Conservation (phyloP, 2,329 filamentous ascomycete genomes). For the Escovopsis sp. region DNA sequence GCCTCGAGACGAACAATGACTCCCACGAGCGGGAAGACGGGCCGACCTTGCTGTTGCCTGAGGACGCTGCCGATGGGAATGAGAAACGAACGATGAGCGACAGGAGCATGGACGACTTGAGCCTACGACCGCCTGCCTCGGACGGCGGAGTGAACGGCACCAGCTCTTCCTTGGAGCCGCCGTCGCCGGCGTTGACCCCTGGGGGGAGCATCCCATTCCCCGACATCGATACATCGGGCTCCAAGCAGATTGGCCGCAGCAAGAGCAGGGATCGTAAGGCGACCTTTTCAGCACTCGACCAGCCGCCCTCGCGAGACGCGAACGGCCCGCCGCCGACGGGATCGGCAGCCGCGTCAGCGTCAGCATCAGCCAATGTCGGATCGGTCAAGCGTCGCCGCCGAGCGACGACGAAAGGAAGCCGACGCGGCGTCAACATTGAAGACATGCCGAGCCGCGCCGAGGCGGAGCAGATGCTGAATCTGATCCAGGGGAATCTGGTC, state of each 20-base stretch:
- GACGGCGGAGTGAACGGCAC: conserved; percentile 13
- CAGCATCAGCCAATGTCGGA: conserved; percentile 18
- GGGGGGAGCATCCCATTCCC: conserved; percentile 32
- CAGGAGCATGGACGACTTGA: conserved; percentile 2
- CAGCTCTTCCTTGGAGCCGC: conserved; percentile 17
- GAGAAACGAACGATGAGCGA: conserved; percentile 17
- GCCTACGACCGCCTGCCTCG: conserved; percentile 8
- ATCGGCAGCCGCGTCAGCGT: not conserved
- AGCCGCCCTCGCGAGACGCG: conserved; percentile 25
- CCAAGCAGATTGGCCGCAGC: conserved; percentile 20
- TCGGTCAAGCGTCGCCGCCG: conserved; percentile 50
- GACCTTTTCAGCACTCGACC: conserved; percentile 41
- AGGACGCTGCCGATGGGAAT: conserved; percentile 14
- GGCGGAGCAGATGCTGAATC: conserved; percentile 64
- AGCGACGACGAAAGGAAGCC: conserved; percentile 54
- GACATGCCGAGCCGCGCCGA: conserved; percentile 63
- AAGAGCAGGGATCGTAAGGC: conserved; percentile 34
- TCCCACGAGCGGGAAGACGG: conserved; percentile 11
- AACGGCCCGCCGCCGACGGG: conserved; percentile 13
- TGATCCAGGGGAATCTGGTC: conserved; percentile 80
- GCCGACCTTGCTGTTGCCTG: conserved; percentile 17
- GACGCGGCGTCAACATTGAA: conserved; percentile 51
- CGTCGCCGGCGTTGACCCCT: conserved; percentile 22
- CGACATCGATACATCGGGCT: conserved; percentile 25
- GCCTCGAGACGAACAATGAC: conserved; percentile 12